These are phyloP conservation scores for Teratosphaeria destructans DNA, from an alignment of 2,329 filamentous ascomycete species.

Conservation along the genomic window DNA sequence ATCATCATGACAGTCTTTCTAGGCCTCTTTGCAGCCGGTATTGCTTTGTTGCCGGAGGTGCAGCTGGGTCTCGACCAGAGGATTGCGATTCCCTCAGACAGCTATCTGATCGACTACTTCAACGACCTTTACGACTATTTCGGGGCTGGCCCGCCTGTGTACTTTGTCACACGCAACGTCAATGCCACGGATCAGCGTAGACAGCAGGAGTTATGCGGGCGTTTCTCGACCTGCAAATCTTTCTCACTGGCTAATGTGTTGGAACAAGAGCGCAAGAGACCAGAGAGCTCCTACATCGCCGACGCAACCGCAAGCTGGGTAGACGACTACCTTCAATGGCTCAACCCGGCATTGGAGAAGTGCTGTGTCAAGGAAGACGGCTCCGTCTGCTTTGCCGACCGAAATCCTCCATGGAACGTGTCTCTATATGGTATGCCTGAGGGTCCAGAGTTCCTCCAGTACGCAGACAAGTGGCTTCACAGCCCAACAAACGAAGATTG, in stretches of 20 bases:
- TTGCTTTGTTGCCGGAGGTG: conserved; percentile 76
- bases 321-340: conserved; percentile 91
- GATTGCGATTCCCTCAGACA: conserved; percentile 85
- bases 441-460: conserved; percentile 79
- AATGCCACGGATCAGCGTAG: conserved; percentile 65
- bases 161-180: conserved; percentile 78
- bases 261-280: conserved; percentile 86
- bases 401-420: conserved; percentile 77
- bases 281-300: conserved; percentile 77
- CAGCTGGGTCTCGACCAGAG: conserved; percentile 86
- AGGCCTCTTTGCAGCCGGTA: conserved; percentile 71
- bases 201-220: conserved; percentile 80
- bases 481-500: conserved; percentile 75
- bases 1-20: conserved; percentile 71
- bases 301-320: conserved; percentile 90
- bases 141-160: conserved; percentile 83
- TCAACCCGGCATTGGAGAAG: conserved; percentile 72
- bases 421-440: conserved; percentile 87
- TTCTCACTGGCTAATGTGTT: conserved; percentile 80
- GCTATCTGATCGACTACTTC: conserved; percentile 92
- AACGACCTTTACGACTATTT: conserved; percentile 92
- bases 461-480: conserved; percentile 71
- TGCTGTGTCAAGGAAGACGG: conserved; percentile 58
- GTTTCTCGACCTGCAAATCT: conserved; percentile 79
- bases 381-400: conserved; percentile 63